Base-by-base conservation (phyloP, 495 filamentous ascomycete species). In the Cudoniella acicularis region DNA sequence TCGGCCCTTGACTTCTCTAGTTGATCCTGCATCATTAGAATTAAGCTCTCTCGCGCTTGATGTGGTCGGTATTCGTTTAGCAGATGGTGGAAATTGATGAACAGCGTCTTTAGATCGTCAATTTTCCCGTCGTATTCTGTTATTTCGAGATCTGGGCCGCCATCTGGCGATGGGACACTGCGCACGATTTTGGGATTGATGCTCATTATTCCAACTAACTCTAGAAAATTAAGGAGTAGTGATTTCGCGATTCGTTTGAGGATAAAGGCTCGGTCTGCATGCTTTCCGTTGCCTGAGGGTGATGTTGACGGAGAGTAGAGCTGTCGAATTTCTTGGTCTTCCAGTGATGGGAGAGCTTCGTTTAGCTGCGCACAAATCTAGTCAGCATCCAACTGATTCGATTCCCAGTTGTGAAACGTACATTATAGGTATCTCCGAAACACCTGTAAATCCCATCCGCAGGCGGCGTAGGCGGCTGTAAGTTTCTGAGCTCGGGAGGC, bases 61-160 rank as follows among this genome's bases (percentile, higher is more conserved):
- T 98, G 94, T 1, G 94, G 95, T 21, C 94, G 86, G 71, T 97
- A 98, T 57, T 94, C 86, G 70, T 98, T 98, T 49, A 97, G 81
- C 18, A 93, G 79, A 61, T 92, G 88, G 69, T 97, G 90, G 53
- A 92, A 87, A 72, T 98, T 96, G 65, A 91, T 83, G 56, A 93
- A 86, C 2, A 97, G 64, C 22, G 84, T 88, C 63, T 84, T 78
- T n/a, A 98, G 63, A 64, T 96, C 85, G 2, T 82, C 73, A 24
- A 92, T 78, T 66, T 93, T 92, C 17, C 85, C 78, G 20, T 77
- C 72, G 49, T 72, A 78, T 71, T 74, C 27, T 49, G 41, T 10
- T 11, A 24, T 13, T 36, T 36, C 30, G 4, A 36, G 4, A 4
- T 36, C 30, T 36, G 30, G 30, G 30, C 6, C 30, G 6, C 30